Base-by-base conservation (phyloP, 2,329 filamentous ascomycete species). In the Xylaria sp. region DNA sequence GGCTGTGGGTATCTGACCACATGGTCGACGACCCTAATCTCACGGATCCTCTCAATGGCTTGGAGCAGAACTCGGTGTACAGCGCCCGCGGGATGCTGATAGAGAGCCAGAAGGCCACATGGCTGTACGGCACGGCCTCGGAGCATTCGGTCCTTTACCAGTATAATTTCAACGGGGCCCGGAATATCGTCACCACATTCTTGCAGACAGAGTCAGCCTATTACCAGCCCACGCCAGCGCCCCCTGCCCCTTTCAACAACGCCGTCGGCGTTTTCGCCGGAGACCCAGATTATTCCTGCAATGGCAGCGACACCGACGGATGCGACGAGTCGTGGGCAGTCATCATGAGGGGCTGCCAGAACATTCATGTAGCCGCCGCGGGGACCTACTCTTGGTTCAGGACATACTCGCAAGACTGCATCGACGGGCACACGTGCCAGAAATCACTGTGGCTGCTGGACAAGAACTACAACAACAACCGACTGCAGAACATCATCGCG, bases 171-270 rank as follows among this genome's bases (percentile, higher is more conserved):
- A 77, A 80, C 67, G 79, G 81, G 52, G 87, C 89, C 4, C 79
- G 81, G 47, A 83, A 91, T 70, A 76, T 90, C 57, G 88, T 84
- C 73, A 83, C 87, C 70, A 87, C 86, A 17, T 82, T 87, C 69
- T 84, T 88, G 50, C 89, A 92, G 72, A 88, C 88, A 52, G 89
- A 92, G 74, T 88, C 89, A 4, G 85, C 89, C 0, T 92, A 92
- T 76, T 91, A 85, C 76, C 89, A 92, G 74, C 86, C 88, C 23
- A 86, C 84, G 71, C 89, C 89, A 0, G 78, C 77, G 47, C 85
- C 88, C 0, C 80, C 82, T 0, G 77, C 78, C 7, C 89, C 87
- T 0, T 91, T 90, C 76, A 40, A 37, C 9, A 42, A 9, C n/a
- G 71, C 79, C 0, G 69, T 77, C 0, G 76, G 67, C 0, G 71